A percentile compares a stretch with the other conserved stretches of the same genome.
These are phyloP conservation scores for Microcos paniculata DNA, from an alignment of 345 rosid genomes.

Conservation along the genomic window DNA sequence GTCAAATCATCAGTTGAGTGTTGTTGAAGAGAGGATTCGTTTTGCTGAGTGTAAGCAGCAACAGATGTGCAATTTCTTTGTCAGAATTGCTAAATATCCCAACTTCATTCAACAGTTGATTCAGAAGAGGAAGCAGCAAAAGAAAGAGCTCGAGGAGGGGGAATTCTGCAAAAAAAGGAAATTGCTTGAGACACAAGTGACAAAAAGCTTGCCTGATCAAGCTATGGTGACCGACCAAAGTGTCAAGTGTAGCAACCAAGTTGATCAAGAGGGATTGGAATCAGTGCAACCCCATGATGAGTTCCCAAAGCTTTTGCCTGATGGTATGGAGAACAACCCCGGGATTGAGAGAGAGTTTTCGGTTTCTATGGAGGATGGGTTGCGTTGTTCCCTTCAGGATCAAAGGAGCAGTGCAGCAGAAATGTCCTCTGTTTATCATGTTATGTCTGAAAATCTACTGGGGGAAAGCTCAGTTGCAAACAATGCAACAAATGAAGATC, in stretches of 20 bases:
- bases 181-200: constrained; percentile 27
- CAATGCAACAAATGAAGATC: constrained; percentile 20
- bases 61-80: constrained; percentile 50
- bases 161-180: constrained; percentile 38
- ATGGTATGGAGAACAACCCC: constrained; percentile 8
- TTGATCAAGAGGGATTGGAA: constrained; percentile 27
- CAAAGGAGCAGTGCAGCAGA: constrained; percentile 19
- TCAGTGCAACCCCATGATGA: constrained; percentile 34
- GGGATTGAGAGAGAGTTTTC: constrained; percentile 20
- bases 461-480: constrained; percentile 2
- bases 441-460: constrained; percentile 18
- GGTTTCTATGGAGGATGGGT: constrained; percentile 21
- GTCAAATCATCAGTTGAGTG: constrained; percentile 31
- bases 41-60: constrained; percentile 45
- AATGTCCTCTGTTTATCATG: constrained; percentile 21
- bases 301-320: constrained; percentile 24
- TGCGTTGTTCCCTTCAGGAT: constrained; percentile 18
- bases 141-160: constrained; percentile 29
- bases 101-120: constrained; percentile 38
- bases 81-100: constrained; percentile 41
- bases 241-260: constrained; percentile 25
- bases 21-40: constrained; percentile 39
- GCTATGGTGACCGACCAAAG: constrained; percentile 4
- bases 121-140: constrained; percentile 44
- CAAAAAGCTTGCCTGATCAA: constrained; percentile 13